Evolutionary conservation across 495 filamentous ascomycete species (phyloP), one percentile per base, ranked within the genome.

Genomic region (Xylaria cubensis): DNA sequence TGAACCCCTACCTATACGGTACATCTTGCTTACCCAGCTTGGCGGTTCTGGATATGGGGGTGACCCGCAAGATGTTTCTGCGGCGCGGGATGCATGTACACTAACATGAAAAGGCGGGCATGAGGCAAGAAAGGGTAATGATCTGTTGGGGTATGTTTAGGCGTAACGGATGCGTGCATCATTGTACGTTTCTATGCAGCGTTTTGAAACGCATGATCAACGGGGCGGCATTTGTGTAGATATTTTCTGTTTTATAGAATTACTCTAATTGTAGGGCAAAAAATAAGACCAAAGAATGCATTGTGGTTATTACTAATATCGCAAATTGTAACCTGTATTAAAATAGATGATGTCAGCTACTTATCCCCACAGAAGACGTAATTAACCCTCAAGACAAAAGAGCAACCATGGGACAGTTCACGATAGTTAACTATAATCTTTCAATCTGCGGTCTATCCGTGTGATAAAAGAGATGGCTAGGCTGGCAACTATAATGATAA

Each of bases 131-230:
- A 34, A 24, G 17, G 64, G 63, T 41, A 67, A 48, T 19, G 64
- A 15, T 41, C 17, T 39, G n/a, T 53, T n/a, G 64, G 44, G 44
- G 48, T 67, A 51, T 21, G 32, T 67, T 36, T 12, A 41, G 39
- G 32, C 58, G 19, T 53, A 51, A 67, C 64, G 46, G 46, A 36
- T 53, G 29, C 29, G 17, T 53, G 29, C 19, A 48, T 12, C 9
- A 51, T 67, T 51, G 46, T 67, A 67, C 64, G 64, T 67, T 67
- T 67, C 26, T 17, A 41, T 53, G 19, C n/a, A 53, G 50, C 62
- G 62, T 42, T 64, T 48, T 50, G 26, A 34, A 48, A 48, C 42
- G 62, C 32, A 29, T 44, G 26, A 21, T 64, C 12, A 19, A 63
- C 24, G 15, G 44, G 4, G 58, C 19, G 42, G 15, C 6, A 50